Conservation (phyloP, 352 stramenopile genomes). For the Blastocystis sp. region DNA sequence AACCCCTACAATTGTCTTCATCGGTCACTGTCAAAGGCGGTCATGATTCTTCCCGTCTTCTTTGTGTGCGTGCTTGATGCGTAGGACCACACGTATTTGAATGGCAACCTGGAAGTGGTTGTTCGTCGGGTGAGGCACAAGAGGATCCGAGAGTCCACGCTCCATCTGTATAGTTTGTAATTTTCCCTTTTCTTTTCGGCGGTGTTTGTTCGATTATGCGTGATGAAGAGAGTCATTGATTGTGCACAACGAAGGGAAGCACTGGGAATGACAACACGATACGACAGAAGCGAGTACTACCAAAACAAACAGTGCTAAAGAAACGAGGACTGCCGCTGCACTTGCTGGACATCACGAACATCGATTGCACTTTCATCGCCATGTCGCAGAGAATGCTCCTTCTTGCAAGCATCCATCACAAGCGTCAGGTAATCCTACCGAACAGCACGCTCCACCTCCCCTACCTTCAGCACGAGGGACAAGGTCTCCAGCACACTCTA, state of each 20-base stretch:
- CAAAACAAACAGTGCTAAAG: background rate
- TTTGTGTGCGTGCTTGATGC: background rate
- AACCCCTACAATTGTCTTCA: background rate
- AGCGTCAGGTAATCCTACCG: slow-evolving; percentile 27
- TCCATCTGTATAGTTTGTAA: slow-evolving; percentile 60
- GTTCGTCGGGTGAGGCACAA: background rate
- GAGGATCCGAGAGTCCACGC: background rate
- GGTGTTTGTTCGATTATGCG: background rate
- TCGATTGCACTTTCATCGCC: background rate
- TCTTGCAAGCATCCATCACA: slow-evolving; percentile 31
- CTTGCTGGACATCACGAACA: background rate
- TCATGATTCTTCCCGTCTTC: background rate
- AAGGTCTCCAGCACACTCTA: background rate
- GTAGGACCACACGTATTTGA: slow-evolving; percentile 36
- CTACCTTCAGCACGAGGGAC: slow-evolving; percentile 41
- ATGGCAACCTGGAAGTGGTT: slow-evolving; percentile 18
- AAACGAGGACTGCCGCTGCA: background rate
- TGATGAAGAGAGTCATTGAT: too few relatives aligned
- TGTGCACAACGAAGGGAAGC: background rate
- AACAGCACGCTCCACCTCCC: background rate
- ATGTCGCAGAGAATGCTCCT: slow-evolving; percentile 17
- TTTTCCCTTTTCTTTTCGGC: slow-evolving; percentile 41
- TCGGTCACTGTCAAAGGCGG: background rate
- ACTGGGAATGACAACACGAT: background rate
- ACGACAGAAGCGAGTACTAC: background rate